Evolutionary conservation across 495 filamentous ascomycete genomes (phyloP).

Genomic region (Astrothelium macrocarpum): DNA sequence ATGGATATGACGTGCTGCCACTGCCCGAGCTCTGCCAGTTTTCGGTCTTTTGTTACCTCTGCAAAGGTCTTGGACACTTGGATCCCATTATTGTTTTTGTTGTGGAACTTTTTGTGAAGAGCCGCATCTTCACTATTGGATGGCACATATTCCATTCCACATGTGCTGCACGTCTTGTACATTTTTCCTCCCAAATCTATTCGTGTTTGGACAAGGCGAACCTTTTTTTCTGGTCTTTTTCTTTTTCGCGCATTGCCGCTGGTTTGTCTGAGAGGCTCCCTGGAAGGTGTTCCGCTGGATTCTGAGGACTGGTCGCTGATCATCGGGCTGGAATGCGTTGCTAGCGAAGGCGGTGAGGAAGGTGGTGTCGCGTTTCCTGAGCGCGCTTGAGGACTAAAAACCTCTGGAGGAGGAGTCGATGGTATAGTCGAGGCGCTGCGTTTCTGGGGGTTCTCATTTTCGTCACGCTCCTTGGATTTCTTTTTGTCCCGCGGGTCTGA

Average conservation of each 20-base stretch:
- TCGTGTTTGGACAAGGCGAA: slow-evolving; percentile 50
- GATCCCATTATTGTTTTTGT: slow-evolving; percentile 54
- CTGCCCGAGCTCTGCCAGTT: slow-evolving; percentile 48
- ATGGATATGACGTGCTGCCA: slow-evolving; percentile 34
- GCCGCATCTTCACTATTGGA: slow-evolving; percentile 54
- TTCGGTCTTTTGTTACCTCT: slow-evolving; percentile 28
- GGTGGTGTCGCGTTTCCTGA: background rate
- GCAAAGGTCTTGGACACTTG: slow-evolving; percentile 51
- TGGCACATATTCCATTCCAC: slow-evolving; percentile 64
- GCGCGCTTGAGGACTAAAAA: background rate
- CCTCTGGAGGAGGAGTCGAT: background rate
- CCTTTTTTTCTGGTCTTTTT: background rate
- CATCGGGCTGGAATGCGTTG: background rate
- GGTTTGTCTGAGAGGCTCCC: slow-evolving; percentile 1
- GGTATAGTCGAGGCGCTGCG: background rate
- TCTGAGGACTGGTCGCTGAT: background rate
- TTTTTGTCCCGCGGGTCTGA: background rate
- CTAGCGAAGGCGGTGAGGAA: slow-evolving; percentile 2
- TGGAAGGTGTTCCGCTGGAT: background rate
- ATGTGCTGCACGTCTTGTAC: slow-evolving; percentile 51
- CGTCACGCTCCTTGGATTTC: background rate
- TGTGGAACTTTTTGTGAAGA: slow-evolving; percentile 60
- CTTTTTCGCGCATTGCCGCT: slow-evolving; percentile 6
- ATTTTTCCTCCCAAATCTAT: slow-evolving; percentile 54
- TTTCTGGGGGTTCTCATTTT: background rate